A percentile compares a stretch with the other conserved stretches of the same genome.
Evolutionary conservation across 306 rosid genomes (phyloP).

Genomic region (Quercus robur): DNA sequence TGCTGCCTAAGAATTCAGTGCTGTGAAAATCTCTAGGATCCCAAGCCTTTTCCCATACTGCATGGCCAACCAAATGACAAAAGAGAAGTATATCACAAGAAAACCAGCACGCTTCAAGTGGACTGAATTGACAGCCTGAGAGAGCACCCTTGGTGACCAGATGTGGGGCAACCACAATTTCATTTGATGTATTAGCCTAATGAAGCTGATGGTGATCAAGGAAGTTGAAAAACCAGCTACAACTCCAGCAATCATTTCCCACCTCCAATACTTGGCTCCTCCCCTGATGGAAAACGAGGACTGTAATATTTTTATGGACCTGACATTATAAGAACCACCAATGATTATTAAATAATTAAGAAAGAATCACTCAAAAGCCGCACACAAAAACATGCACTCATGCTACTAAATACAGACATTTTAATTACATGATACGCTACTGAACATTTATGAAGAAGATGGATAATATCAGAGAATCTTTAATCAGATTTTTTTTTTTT

Average conservation of each 20-base stretch:
- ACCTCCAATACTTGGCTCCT: constrained; percentile 51
- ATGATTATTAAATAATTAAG: constrained; percentile 16
- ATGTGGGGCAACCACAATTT: constrained; percentile 34
- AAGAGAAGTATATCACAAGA: constrained; percentile 55
- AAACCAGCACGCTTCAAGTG: constrained; percentile 46
- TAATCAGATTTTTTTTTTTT: not conserved
- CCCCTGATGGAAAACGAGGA: constrained; percentile 48
- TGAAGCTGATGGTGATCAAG: constrained; percentile 54
- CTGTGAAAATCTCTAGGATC: constrained; percentile 46
- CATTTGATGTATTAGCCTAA: constrained; percentile 43
- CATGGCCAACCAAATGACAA: constrained; percentile 61
- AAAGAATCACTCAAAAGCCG: not conserved
- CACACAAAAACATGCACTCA: not conserved
- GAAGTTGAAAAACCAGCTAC: constrained; percentile 65
- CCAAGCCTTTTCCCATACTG: constrained; percentile 66
- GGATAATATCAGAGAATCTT: not conserved
- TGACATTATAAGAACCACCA: constrained; percentile 35
- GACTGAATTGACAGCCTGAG: constrained; percentile 18
- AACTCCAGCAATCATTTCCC: constrained; percentile 68
- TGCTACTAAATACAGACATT: not conserved
- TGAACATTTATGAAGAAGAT: not conserved
- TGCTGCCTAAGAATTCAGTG: constrained; percentile 33
- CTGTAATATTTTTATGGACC: constrained; percentile 52
- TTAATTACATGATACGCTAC: constrained; percentile 7
- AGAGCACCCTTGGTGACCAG: constrained; percentile 24